A percentile compares a stretch with the other conserved stretches of the same genome.
phyloP scores from a whole-genome alignment of 495 filamentous ascomycete genomes.

The Pseudoneurospora amorphoporcata region DNA sequence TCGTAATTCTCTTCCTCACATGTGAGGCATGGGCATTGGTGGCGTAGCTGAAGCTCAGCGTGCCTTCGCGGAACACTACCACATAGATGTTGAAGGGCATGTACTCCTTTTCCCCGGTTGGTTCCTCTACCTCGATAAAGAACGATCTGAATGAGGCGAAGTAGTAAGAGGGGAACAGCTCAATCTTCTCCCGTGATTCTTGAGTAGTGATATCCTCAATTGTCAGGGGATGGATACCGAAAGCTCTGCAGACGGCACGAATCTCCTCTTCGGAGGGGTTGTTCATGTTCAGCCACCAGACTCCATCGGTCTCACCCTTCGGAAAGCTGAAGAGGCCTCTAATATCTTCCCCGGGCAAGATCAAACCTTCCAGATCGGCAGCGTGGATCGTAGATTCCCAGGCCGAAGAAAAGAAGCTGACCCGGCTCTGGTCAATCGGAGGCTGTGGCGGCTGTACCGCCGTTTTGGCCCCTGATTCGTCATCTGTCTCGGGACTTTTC shows the following conservation, averaged over 20 bases:
- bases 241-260: slow-evolving; percentile 77
- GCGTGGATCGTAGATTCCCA: slow-evolving; percentile 87
- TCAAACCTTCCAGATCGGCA: slow-evolving; percentile 72
- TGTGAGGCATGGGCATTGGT: slow-evolving; percentile 74
- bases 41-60: slow-evolving; percentile 84
- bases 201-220: slow-evolving; percentile 90
- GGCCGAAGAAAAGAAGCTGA: slow-evolving; percentile 93
- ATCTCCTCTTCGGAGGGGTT: slow-evolving; percentile 86
- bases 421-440: slow-evolving; percentile 55
- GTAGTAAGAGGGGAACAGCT: slow-evolving; percentile 94
- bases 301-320: slow-evolving; percentile 57
- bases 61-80: slow-evolving; percentile 91
- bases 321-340: slow-evolving; percentile 77
- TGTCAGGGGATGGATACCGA: slow-evolving; percentile 86
- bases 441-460: slow-evolving; percentile 16
- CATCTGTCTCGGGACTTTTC: slow-evolving; percentile 23
- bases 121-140: slow-evolving; percentile 47
- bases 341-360: slow-evolving; percentile 80
- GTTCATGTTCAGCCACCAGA: slow-evolving; percentile 93
- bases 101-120: slow-evolving; percentile 69
- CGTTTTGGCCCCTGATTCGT: slow-evolving; percentile 9
- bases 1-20: slow-evolving; percentile 84
- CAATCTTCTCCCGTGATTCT: slow-evolving; percentile 94
- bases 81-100: slow-evolving; percentile 94
- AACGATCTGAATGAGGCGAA: slow-evolving; percentile 96